Evolutionary conservation across 352 stramenopile genomes (phyloP), one percentile per base, ranked within the genome.

Genomic region (Phytopythium mirpurense): DNA sequence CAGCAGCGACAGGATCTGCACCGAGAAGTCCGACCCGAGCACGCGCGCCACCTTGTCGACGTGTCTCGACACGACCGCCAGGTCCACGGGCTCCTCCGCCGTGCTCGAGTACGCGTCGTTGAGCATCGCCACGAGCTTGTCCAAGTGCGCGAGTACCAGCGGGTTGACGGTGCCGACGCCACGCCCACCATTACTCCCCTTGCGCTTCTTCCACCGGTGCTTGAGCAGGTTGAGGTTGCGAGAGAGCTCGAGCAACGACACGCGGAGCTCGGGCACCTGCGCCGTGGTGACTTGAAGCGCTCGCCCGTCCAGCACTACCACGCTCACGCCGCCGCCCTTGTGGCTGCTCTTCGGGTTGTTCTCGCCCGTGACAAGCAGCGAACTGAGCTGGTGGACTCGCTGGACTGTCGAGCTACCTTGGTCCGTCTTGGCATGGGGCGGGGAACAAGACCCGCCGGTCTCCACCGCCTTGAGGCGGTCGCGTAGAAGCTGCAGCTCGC

Each of bases 141-240:
- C 76, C 12, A 93, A 50, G 54, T 90, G 81, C 15, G 78, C 69
- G 42, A 74, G 78, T 16, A 85, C 77, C 10, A 88, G 60, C 0
- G 68, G 60, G 47, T 89, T 88, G 21, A 81, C 57, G 46, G 34
- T 55, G 11, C 29, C 19, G 3, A 23, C 38, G 19, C 49, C 38
- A 23, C 36, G 23, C 1, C 38, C 44, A 21, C 51, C 32, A 5
- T 61, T 67, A 45, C 68, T 10, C 14, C 32, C 32, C 21, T 68
- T 77, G 38, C 81, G 66, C 24, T 75, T 83, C 42, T 80, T 72
- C 73, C 76, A 85, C 21, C 70, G 65, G 26, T 86, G 68, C 19
- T 83, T 77, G 12, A 90, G 58, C 23, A 79, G 15, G n/a, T 87
- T 83, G 21, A 93, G 62, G 51, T 88, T 90, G 3, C 73, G 72